Conservation (phyloP, 345 rosid genomes). For the Geranium rotundifolium region DNA sequence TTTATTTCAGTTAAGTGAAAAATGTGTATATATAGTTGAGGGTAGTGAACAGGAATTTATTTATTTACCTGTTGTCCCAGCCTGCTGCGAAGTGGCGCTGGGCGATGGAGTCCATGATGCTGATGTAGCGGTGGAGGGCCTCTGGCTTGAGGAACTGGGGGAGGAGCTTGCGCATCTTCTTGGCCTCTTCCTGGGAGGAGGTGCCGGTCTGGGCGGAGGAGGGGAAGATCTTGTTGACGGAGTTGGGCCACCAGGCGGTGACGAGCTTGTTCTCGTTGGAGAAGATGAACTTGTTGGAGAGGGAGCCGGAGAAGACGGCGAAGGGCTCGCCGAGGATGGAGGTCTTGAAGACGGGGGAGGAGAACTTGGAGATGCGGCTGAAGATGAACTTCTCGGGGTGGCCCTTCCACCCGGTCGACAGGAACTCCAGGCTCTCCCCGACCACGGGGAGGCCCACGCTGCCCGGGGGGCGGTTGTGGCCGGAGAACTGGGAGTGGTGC, state of each 20-base stretch:
- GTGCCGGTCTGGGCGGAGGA: conserved; percentile 11
- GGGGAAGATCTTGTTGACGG: conserved; percentile 29
- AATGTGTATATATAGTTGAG: no score
- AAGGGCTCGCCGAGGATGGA: conserved; percentile 21
- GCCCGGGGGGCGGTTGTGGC: conserved; percentile 26
- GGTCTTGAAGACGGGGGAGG: conserved; percentile 21
- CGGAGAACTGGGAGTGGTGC: conserved; percentile 17
- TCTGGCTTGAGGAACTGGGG: conserved; percentile 28
- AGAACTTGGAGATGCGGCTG: conserved; percentile 12
- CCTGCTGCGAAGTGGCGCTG: conserved; percentile 11
- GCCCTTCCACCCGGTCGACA: conserved; percentile 24
- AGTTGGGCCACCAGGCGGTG: conserved; percentile 28
- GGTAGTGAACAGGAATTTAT: no score
- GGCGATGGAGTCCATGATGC: conserved; percentile 23
- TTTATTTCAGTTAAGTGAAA: no score
- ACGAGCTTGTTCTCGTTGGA: conserved; percentile 33
- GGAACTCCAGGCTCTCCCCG: conserved; percentile 27
- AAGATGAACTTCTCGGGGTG: conserved; percentile 24
- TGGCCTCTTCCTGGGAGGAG: conserved; percentile 25
- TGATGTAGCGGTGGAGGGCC: conserved; percentile 20
- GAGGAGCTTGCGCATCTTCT: conserved; percentile 21
- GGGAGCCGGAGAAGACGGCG: conserved; percentile 18
- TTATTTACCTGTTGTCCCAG: conserved; percentile 13
- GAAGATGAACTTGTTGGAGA: conserved; percentile 24
- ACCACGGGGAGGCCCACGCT: conserved; percentile 15